Conservation (phyloP, 2,329 filamentous ascomycete species). For the Acrocalymma vagum region DNA sequence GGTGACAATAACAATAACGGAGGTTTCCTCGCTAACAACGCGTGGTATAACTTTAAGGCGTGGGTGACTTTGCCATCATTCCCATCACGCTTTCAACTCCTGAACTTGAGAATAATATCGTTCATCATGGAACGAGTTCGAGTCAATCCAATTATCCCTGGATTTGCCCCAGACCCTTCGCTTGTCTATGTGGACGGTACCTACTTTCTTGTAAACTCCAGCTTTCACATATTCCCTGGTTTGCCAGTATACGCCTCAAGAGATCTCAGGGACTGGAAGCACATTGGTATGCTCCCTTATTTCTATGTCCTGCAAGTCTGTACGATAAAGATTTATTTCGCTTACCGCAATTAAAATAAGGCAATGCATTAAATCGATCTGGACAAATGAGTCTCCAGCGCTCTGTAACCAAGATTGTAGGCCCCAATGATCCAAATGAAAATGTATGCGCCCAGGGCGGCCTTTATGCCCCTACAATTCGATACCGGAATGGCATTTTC, state of each 20-base stretch:
- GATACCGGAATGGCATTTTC: slow-evolving; percentile 13
- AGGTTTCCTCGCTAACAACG: too few relatives aligned
- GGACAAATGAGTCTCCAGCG: too few relatives aligned
- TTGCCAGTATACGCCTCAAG: slow-evolving; percentile 59
- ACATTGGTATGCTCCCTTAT: slow-evolving; percentile 21
- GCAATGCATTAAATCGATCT: too few relatives aligned
- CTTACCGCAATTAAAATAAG: too few relatives aligned
- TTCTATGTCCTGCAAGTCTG: background rate
- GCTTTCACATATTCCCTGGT: slow-evolving; percentile 60
- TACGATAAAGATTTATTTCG: background rate
- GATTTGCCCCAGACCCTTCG: slow-evolving; percentile 57
- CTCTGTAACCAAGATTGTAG: too few relatives aligned
- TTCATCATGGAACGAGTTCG: too few relatives aligned
- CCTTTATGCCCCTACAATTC: slow-evolving; percentile 37
- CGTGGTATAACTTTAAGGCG: too few relatives aligned
- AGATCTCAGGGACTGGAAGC: slow-evolving; percentile 60
- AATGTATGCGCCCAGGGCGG: slow-evolving; percentile 25
- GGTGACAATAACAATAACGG: too few relatives aligned
- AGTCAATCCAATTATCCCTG: slow-evolving; percentile 53
- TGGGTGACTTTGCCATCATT: too few relatives aligned
- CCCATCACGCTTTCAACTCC: too few relatives aligned
- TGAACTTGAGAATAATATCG: too few relatives aligned
- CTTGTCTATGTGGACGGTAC: slow-evolving; percentile 51
- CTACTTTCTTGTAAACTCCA: slow-evolving; percentile 60
- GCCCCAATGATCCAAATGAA: too few relatives aligned